Conservation (phyloP, 106 monocot genomes). For the Allium fistulosum region DNA sequence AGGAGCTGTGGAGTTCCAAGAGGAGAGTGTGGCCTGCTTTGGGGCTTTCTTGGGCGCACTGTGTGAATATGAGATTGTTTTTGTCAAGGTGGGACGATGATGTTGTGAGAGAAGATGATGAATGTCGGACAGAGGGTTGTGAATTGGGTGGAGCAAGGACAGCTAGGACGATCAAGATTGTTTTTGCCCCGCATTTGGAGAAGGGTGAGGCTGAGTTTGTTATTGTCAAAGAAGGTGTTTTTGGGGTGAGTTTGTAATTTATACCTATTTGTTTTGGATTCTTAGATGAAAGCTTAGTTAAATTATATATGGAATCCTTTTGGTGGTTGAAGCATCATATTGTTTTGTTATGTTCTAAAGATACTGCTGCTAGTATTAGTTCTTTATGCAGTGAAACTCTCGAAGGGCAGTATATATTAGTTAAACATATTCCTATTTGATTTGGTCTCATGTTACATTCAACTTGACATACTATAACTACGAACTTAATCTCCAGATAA, state of each 20-base stretch:
- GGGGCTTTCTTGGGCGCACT: slow-evolving; percentile 83
- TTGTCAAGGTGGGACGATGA: slow-evolving; percentile 36
- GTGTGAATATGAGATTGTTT: slow-evolving; percentile 80
- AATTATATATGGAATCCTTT: too few species aligned
- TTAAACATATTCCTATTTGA: too few species aligned
- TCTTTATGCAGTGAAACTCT: too few species aligned
- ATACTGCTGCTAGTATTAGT: too few species aligned
- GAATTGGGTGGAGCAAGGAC: neutral
- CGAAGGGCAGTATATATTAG: too few species aligned
- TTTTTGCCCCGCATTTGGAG: slow-evolving; percentile 78
- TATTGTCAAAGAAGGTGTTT: slow-evolving; percentile 49
- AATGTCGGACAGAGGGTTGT: neutral
- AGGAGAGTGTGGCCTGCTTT: slow-evolving; percentile 63
- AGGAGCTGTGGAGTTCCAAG: slow-evolving; percentile 41
- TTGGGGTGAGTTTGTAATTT: slow-evolving; percentile 17
- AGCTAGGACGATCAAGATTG: slow-evolving; percentile 61
- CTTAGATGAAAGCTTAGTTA: too few species aligned
- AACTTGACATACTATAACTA: too few species aligned
- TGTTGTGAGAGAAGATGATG: neutral
- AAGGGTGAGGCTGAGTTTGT: slow-evolving; percentile 52
- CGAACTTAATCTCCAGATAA: too few species aligned
- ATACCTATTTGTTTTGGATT: too few species aligned
- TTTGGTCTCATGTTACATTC: too few species aligned
- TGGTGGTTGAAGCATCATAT: too few species aligned
- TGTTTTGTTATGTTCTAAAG: too few species aligned